Percentiles rank a stretch among this genome's conserved stretches.
Conservation (phyloP, 2,329 filamentous ascomycete genomes). For the Fusarium albosuccineum region DNA sequence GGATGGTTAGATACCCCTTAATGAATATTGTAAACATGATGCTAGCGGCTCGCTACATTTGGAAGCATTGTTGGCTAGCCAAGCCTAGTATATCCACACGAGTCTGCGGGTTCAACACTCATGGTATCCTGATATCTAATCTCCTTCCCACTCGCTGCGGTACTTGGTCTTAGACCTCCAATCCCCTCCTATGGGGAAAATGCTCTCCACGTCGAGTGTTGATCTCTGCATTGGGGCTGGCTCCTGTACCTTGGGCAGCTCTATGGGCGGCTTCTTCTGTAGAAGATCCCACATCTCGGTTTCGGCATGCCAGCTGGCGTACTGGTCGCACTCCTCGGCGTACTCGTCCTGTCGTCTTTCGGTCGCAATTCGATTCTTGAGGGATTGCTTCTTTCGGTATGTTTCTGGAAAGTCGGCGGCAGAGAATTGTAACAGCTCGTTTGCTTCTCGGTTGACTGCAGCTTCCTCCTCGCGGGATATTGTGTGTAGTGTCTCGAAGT, state of each 20-base stretch:
- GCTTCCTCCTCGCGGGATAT: constrained; percentile 46
- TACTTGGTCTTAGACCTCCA: constrained; percentile 57
- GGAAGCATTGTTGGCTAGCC: background rate
- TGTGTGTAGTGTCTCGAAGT: constrained; percentile 23
- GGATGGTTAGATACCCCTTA: constrained; percentile 24
- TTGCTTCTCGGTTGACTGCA: constrained; percentile 53
- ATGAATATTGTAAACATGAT: constrained; percentile 2
- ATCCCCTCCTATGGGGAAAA: constrained; percentile 52
- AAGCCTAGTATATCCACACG: background rate
- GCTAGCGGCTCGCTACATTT: too few relatives aligned
- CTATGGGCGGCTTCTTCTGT: constrained; percentile 54
- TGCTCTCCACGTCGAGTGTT: constrained; percentile 51
- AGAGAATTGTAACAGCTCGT: constrained; percentile 59
- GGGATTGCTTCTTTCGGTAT: constrained; percentile 50
- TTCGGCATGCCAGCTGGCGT: constrained; percentile 58
- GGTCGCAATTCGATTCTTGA: constrained; percentile 55
- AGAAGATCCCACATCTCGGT: constrained; percentile 61
- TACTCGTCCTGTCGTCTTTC: constrained; percentile 60
- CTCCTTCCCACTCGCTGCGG: constrained; percentile 59
- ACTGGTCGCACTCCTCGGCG: constrained; percentile 58
- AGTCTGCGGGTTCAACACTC: background rate
- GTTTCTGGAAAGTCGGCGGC: constrained; percentile 56
- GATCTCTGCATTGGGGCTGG: constrained; percentile 46
- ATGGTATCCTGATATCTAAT: background rate
- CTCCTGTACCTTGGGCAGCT: constrained; percentile 49